Base-by-base conservation (phyloP, 1,284 basidiomycete genomes). In the Macrocystidia cucumis region DNA sequence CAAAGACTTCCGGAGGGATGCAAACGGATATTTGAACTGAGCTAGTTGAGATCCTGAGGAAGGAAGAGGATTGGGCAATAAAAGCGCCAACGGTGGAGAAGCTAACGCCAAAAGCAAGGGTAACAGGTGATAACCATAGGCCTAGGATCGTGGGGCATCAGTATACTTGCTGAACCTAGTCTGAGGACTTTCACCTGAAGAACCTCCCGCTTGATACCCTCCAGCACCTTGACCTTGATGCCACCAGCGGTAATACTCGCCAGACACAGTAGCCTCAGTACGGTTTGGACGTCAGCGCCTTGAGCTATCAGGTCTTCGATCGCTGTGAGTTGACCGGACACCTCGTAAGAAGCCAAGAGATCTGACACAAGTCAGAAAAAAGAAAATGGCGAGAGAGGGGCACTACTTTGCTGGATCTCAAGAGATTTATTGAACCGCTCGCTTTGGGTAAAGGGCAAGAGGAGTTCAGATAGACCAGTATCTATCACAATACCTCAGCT, bases 391-490 rank as follows among this genome's bases (percentile, higher is more conserved):
- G n/a, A 17, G 1, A 37, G 22, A 41, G 12, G 22, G 8, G 8
- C 52, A 76, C 46, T 49, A 90, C 90, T 98, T 58, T 98, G 96
- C 54, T 98, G 95, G 12, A 96, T 87, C 63, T 98, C 95, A 7
- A 99, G 68, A 13, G 82, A 84, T 51, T 81, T 85, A 59, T 91
- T 91, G 65, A 98, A 98, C 35, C 82, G 67, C 25, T 95, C 88
- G n/a, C 83, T 85, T 37, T 78, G 72, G 1, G 93, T 98, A 44
- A 83, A 66, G 9, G 83, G 78, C 47, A 93, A 78, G 29, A 98
- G 70, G 53, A 89, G 65, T 60, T 98, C 96, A n/a, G 91, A 92
- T 24, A 98, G 57, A 9, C 84, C 84, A 32, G 92, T 98, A 57
- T 99, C 92, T 96, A 27, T 16, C 8, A 19, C n/a, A 20, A 21